Conservation (phyloP, 1,284 basidiomycete genomes). For the Gymnopus androsaceus region DNA sequence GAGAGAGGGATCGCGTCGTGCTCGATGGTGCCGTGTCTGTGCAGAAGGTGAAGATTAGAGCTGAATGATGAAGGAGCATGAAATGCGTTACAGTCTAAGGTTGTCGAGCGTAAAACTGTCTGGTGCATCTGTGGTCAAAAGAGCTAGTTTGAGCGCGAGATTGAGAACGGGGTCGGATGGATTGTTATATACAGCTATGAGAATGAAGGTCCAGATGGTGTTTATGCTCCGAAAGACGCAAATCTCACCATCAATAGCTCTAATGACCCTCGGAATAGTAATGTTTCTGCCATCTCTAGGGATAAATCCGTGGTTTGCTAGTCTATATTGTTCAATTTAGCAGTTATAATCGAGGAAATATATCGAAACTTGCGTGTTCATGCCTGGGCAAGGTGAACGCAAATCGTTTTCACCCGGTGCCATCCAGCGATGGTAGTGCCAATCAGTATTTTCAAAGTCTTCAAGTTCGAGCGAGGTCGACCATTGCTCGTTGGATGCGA, state of each 20-base stretch:
- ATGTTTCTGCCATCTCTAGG: constrained; percentile 7
- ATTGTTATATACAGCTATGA: constrained; percentile 4
- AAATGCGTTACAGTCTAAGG: constrained; percentile 10
- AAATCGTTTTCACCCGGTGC: constrained; percentile 13
- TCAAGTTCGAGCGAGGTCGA: background rate
- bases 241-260: constrained; percentile 10
- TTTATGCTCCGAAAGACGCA: background rate
- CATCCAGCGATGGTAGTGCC: constrained; percentile 1
- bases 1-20: constrained; percentile 18
- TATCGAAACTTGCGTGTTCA: constrained; percentile 17
- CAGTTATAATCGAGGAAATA: background rate
- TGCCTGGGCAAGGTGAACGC: constrained; percentile 22
- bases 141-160: constrained; percentile 8
- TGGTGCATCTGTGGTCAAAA: constrained; percentile 12
- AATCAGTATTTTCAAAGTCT: constrained; percentile 1
- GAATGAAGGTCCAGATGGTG: background rate
- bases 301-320: constrained; percentile 13
- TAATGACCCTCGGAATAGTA: background rate
- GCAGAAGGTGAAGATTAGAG: background rate
- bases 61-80: background rate
- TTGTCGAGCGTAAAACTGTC: constrained; percentile 17
- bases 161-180: background rate
- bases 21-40: constrained; percentile 19
- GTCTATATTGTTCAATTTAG: background rate
- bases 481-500: background rate